Evolutionary conservation across 2,329 filamentous ascomycete species (phyloP).

Genomic region (Trichophyton verrucosum): DNA sequence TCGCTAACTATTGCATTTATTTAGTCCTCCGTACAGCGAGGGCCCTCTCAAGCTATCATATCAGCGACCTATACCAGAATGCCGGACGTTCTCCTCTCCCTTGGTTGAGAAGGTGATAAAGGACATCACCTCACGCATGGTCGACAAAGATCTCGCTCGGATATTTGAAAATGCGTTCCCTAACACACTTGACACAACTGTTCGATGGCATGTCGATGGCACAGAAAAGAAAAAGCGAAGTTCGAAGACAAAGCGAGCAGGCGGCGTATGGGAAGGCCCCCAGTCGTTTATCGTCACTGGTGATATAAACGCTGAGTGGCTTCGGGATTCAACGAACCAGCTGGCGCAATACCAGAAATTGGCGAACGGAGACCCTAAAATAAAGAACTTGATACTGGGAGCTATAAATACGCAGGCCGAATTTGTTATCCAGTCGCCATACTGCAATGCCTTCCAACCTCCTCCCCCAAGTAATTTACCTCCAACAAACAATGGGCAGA

Average conservation of each 20-base stretch:
- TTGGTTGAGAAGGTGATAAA: conserved; percentile 79
- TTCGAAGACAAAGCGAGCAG: conserved; percentile 31
- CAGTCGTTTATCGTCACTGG: conserved; percentile 91
- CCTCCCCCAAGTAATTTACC: conserved; percentile 68
- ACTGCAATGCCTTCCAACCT: conserved; percentile 97
- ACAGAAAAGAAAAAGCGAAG: conserved; percentile 29
- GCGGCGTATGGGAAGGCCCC: conserved; percentile 61
- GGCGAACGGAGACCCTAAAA: conserved; percentile 64
- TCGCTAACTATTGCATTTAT: background rate
- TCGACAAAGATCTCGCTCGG: conserved; percentile 75
- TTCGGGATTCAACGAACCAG: conserved; percentile 88
- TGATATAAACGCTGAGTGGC: conserved; percentile 86
- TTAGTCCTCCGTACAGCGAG: conserved; percentile 62
- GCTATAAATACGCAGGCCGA: conserved; percentile 95
- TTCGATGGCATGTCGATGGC: conserved; percentile 70
- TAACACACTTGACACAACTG: conserved; percentile 78
- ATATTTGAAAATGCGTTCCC: conserved; percentile 94
- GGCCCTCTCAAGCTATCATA: conserved; percentile 71
- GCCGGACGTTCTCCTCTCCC: conserved; percentile 79
- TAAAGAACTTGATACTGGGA: conserved; percentile 71
- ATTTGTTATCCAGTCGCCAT: conserved; percentile 86
- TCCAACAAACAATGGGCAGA: conserved; percentile 63
- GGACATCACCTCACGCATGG: conserved; percentile 66
- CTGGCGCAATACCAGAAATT: conserved; percentile 78
- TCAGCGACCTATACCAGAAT: conserved; percentile 67